Conservation (phyloP, 768 basidiomycete genomes). For the Pisolithus marmoratus region DNA sequence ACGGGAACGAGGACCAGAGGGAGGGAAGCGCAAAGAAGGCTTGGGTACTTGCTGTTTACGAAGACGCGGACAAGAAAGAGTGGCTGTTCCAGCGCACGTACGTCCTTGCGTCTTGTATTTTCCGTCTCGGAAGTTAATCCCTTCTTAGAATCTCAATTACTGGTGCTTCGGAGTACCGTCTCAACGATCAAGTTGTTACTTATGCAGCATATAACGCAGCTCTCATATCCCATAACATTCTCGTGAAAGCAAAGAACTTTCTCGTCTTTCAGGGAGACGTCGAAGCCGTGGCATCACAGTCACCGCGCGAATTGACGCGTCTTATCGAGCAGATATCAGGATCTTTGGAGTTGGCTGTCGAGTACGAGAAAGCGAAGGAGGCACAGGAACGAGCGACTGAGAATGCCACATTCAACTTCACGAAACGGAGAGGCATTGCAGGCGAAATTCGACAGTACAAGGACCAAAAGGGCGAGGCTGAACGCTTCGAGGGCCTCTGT, state of each 20-base stretch:
- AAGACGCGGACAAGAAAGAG: constrained; percentile 71
- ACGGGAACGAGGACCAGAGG: constrained; percentile 47
- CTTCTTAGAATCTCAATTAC: constrained; percentile 71
- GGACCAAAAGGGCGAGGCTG: constrained; percentile 93
- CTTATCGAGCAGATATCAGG: constrained; percentile 96
- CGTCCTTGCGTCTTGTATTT: constrained; percentile 27
- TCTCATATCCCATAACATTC: constrained; percentile 85
- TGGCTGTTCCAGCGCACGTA: constrained; percentile 92
- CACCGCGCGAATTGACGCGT: constrained; percentile 79
- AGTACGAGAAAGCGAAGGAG: constrained; percentile 86
- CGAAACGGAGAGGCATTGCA: constrained; percentile 86
- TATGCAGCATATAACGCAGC: constrained; percentile 87
- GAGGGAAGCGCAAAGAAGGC: constrained; percentile 89
- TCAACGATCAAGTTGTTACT: constrained; percentile 76
- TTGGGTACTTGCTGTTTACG: constrained; percentile 91
- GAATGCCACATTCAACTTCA: constrained; percentile 91
- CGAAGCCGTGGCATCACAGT: constrained; percentile 94
- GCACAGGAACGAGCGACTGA: constrained; percentile 89
- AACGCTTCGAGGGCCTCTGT: constrained; percentile 74
- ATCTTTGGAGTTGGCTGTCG: constrained; percentile 80
- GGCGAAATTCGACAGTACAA: constrained; percentile 97
- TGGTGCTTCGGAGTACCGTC: constrained; percentile 86
- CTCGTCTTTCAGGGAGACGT: constrained; percentile 99
- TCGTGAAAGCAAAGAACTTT: constrained; percentile 99
- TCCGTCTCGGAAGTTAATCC: not conserved